phyloP scores from a whole-genome alignment of 306 rosid species.

The Crotalaria pallida region DNA sequence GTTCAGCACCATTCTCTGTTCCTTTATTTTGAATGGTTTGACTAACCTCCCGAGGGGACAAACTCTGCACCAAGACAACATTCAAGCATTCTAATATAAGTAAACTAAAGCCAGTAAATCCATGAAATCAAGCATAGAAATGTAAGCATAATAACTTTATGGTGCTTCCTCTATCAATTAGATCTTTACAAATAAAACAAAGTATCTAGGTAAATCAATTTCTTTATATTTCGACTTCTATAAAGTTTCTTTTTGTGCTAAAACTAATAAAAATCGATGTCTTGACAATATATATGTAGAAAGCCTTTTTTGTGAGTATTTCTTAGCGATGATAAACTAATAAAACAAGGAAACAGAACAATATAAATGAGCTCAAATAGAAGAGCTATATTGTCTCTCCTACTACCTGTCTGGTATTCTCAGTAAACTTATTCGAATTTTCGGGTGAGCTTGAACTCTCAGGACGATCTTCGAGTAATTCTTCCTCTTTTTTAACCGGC shows the following conservation, averaged over 20 bases:
- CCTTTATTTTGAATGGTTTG: conserved; percentile 47
- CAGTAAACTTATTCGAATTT: conserved; percentile 46
- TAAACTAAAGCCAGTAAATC: conserved; percentile 1
- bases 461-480: conserved; percentile 38
- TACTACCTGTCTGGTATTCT: conserved; percentile 56
- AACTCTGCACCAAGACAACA: conserved; percentile 44
- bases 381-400: conserved; percentile 20
- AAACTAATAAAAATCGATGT: too few relatives aligned
- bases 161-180: too few relatives aligned
- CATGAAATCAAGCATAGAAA: conserved; percentile 1
- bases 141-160: too few relatives aligned
- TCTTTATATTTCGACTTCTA: too few relatives aligned
- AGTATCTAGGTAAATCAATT: too few relatives aligned
- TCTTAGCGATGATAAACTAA: background rate
- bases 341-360: conserved; percentile 5
- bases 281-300: too few relatives aligned
- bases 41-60: conserved; percentile 52
- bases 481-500: conserved; percentile 54
- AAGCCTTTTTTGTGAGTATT: too few relatives aligned
- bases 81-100: conserved; percentile 5
- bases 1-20: conserved; percentile 54
- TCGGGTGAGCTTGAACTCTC: conserved; percentile 74
- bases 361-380: background rate
- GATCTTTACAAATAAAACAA: too few relatives aligned
- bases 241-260: too few relatives aligned